A percentile compares a stretch with the other conserved stretches of the same genome.
phyloP scores from a whole-genome alignment of 78 protist genomes.

The Monosiga brevicollis region DNA sequence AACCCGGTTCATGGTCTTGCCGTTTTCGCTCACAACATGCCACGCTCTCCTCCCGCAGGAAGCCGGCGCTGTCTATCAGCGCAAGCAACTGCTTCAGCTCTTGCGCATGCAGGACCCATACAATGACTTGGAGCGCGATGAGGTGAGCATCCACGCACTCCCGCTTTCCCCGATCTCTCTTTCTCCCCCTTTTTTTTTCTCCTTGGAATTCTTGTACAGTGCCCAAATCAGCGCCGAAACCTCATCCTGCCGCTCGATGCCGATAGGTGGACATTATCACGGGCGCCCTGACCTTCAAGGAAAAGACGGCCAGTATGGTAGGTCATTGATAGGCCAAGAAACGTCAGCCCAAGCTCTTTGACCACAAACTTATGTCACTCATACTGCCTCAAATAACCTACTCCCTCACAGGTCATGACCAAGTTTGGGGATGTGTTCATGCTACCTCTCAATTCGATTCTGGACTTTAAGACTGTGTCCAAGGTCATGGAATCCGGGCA shows the following conservation, averaged over 20 bases:
- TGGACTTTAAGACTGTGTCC: constrained; percentile 39
- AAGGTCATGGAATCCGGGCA: constrained; percentile 61
- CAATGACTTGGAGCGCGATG: constrained; percentile 42
- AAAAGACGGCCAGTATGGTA: neutral
- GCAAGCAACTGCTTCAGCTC: constrained; percentile 54
- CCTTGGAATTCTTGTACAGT: too few relatives aligned
- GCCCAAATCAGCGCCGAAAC: too few relatives aligned
- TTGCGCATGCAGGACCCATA: constrained; percentile 43
- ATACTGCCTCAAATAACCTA: neutral
- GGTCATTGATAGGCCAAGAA: too few relatives aligned
- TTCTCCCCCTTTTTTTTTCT: too few relatives aligned
- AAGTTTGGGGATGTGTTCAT: constrained; percentile 55
- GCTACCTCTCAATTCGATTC: constrained; percentile 34
- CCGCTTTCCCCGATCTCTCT: constrained; percentile 44
- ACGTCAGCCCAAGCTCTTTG: neutral
- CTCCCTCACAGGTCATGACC: constrained; percentile 53
- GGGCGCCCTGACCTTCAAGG: neutral
- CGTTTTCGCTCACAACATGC: too few relatives aligned
- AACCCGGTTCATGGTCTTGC: too few relatives aligned
- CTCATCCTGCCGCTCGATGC: too few relatives aligned
- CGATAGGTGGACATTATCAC: neutral
- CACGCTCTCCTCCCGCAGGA: too few relatives aligned
- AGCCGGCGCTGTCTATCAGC: constrained; percentile 59
- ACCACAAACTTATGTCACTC: neutral
- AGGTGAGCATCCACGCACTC: constrained; percentile 54